phyloP scores from a whole-genome alignment of 257 asterid species.

The Rubia yunnanensis region DNA sequence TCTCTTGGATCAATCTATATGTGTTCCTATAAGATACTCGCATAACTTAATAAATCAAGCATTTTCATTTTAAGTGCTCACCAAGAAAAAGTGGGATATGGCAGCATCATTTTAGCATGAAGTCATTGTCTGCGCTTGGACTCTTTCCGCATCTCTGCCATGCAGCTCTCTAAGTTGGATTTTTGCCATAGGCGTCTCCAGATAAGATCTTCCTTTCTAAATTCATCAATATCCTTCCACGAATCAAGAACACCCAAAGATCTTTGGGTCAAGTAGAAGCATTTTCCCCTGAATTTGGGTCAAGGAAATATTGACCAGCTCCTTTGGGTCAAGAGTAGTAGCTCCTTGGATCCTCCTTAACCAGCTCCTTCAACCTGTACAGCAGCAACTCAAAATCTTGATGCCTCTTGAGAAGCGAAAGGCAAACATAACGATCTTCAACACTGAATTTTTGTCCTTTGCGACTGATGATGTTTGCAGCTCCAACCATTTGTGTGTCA shows the following conservation, averaged over 20 bases:
- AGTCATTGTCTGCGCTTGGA: conserved; percentile 78
- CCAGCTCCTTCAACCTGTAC: too few relatives aligned
- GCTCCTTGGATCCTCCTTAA: too few relatives aligned
- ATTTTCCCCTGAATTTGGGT: conserved; percentile 80
- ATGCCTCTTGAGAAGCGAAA: too few relatives aligned
- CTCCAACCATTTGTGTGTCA: too few relatives aligned
- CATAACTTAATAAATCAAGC: neutral
- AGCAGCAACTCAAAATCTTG: too few relatives aligned
- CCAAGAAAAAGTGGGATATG: neutral
- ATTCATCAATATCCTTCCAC: conserved; percentile 60
- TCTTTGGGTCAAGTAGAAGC: conserved; percentile 65
- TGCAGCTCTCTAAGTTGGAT: conserved; percentile 64
- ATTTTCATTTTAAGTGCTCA: neutral
- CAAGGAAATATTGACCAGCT: too few relatives aligned
- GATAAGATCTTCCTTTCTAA: conserved; percentile 62
- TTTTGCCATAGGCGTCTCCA: conserved; percentile 77
- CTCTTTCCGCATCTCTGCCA: conserved; percentile 79
- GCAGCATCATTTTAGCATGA: conserved; percentile 1
- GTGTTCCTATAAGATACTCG: neutral
- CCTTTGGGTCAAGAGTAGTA: too few relatives aligned
- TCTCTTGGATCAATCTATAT: neutral
- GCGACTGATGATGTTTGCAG: too few relatives aligned
- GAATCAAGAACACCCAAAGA: conserved; percentile 58
- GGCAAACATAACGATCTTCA: too few relatives aligned
- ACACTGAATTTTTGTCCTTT: too few relatives aligned